Percentiles rank a stretch among this genome's conserved stretches.
phyloP scores from a whole-genome alignment of 352 stramenopile genomes.

The Phytophthora idaei region DNA sequence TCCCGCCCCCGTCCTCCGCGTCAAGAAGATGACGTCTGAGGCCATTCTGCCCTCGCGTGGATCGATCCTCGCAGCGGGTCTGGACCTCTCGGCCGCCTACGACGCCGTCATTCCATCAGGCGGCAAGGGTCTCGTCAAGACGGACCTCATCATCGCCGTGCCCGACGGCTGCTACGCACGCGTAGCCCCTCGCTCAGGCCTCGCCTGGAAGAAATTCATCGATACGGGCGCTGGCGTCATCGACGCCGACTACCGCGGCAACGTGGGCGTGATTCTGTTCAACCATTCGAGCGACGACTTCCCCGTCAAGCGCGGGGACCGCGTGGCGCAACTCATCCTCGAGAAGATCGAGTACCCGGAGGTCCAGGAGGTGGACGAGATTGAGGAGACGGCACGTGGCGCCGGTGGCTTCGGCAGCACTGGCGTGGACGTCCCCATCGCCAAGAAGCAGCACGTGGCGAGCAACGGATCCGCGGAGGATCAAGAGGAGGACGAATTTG shows the following conservation, averaged over 20 bases:
- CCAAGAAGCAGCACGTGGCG: conserved; percentile 53
- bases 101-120: conserved; percentile 90
- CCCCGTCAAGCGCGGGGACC: conserved; percentile 93
- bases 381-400: conserved; percentile 95
- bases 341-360: conserved; percentile 94
- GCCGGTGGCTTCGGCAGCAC: conserved; percentile 97
- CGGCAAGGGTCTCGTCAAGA: conserved; percentile 96
- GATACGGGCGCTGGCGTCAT: conserved; percentile 98
- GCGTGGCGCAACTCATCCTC: conserved; percentile 98
- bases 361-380: conserved; percentile 93
- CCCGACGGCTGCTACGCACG: conserved; percentile 95
- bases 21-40: conserved; percentile 86
- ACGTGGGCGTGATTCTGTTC: conserved; percentile 99
- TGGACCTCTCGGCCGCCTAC: conserved; percentile 87
- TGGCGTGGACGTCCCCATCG: conserved; percentile 68
- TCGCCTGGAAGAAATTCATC: conserved; percentile 98
- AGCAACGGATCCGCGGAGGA: conserved; percentile 6
- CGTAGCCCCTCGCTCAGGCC: conserved; percentile 92
- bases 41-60: conserved; percentile 84
- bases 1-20: conserved; percentile 54
- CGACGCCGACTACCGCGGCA: conserved; percentile 97
- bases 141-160: conserved; percentile 96
- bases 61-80: conserved; percentile 77
- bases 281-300: conserved; percentile 97
- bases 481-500: conserved; percentile 19